Evolutionary conservation across 257 asterid species (phyloP).

Genomic region (Cinchona pubescens): DNA sequence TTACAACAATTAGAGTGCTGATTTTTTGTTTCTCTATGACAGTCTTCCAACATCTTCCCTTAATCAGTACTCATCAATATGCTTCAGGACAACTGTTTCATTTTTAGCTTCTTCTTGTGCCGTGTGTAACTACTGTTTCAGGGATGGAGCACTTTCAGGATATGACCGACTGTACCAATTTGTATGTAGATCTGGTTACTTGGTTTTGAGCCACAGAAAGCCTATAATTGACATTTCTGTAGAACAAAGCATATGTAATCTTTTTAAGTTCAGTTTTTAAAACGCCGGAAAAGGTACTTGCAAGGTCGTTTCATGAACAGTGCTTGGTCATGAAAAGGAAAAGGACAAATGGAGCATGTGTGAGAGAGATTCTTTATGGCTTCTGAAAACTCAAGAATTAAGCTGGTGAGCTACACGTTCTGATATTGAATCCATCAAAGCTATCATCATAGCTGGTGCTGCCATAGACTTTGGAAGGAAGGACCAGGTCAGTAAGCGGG

Average conservation of each 20-base stretch:
- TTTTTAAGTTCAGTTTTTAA: conserved; percentile 3
- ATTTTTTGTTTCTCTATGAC: too few species aligned
- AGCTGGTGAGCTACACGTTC: not conserved
- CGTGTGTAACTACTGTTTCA: too few species aligned
- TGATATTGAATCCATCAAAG: not conserved
- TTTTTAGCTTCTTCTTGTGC: too few species aligned
- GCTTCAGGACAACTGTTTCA: too few species aligned
- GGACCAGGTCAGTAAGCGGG: not conserved
- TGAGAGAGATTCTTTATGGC: not conserved
- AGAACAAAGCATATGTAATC: conserved; percentile 1
- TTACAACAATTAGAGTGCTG: too few species aligned
- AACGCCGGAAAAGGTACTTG: not conserved
- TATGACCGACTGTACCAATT: conserved; percentile 70
- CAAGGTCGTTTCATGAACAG: not conserved
- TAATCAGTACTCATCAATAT: too few species aligned
- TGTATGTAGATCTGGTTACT: conserved; percentile 50
- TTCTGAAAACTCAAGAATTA: not conserved
- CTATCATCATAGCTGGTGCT: not conserved
- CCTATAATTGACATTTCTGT: conserved; percentile 37
- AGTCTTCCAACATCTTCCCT: too few species aligned
- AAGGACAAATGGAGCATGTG: not conserved
- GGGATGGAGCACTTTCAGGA: conserved; percentile 98
- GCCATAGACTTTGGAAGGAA: not conserved
- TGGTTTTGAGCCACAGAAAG: conserved; percentile 53
- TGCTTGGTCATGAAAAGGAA: not conserved